Evolutionary conservation across 2,329 filamentous ascomycete species (phyloP).

Genomic region (Aspergillus clavatus): DNA sequence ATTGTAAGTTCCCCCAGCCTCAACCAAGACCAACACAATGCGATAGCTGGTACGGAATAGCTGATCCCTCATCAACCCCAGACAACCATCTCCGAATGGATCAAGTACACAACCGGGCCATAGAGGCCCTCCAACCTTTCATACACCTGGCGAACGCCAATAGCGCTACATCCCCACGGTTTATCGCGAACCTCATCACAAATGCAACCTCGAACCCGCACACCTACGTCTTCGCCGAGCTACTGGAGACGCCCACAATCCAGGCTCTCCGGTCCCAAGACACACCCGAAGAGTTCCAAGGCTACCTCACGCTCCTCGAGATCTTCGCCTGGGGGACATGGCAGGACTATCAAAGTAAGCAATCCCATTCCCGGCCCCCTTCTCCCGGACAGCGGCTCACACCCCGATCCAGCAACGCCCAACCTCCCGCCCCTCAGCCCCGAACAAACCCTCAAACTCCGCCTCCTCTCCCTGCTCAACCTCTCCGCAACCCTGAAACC

Average conservation of each 20-base stretch:
- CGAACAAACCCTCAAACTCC: slow-evolving; percentile 75
- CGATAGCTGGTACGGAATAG: no score
- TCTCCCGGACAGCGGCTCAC: no score
- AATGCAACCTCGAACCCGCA: slow-evolving; percentile 85
- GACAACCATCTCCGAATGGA: slow-evolving; percentile 34
- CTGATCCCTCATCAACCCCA: background rate
- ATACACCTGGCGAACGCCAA: slow-evolving; percentile 82
- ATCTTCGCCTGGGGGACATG: slow-evolving; percentile 94
- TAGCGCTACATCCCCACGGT: slow-evolving; percentile 64
- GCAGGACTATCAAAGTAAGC: slow-evolving; percentile 62
- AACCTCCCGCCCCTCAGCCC: slow-evolving; percentile 66
- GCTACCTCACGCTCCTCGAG: slow-evolving; percentile 67
- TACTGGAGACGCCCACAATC: slow-evolving; percentile 76
- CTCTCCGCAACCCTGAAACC: slow-evolving; percentile 64
- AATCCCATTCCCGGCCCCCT: no score
- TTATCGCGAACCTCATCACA: slow-evolving; percentile 77
- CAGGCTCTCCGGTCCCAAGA: slow-evolving; percentile 59
- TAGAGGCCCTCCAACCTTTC: slow-evolving; percentile 72
- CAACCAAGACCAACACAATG: no score
- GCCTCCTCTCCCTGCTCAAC: slow-evolving; percentile 81
- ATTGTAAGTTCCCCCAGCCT: no score
- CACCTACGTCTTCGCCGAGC: slow-evolving; percentile 89
- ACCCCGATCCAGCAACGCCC: slow-evolving; percentile 39
- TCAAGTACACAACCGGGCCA: slow-evolving; percentile 46
- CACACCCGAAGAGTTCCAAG: slow-evolving; percentile 56